phyloP scores from a whole-genome alignment of 179 eudicot species.

The Gypsophila paniculata region DNA sequence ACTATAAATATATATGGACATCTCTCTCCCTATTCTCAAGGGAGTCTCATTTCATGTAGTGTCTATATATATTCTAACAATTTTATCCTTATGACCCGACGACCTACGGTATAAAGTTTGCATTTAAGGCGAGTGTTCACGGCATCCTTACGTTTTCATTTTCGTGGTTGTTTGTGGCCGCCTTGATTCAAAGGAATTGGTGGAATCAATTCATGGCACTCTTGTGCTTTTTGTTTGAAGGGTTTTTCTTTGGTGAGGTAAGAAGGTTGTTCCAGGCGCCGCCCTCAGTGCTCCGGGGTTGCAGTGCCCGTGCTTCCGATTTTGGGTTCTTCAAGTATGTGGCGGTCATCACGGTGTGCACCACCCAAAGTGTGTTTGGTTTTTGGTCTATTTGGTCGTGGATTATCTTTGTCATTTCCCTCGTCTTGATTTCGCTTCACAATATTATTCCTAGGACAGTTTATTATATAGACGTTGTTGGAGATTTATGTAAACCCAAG shows the following conservation, averaged over 20 bases:
- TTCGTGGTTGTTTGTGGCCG: background rate
- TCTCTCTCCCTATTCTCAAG: no score
- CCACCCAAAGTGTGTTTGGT: conserved; percentile 5
- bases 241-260: background rate
- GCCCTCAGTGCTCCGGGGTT: background rate
- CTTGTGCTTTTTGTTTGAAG: background rate
- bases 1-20: no score
- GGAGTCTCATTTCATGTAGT: no score
- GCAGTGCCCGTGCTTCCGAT: background rate
- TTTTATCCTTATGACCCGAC: no score
- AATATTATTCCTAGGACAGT: background rate
- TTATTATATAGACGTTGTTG: background rate
- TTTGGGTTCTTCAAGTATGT: conserved; percentile 2
- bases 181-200: background rate
- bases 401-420: background rate
- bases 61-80: no score
- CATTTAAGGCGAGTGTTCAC: background rate
- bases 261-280: background rate
- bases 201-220: background rate
- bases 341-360: background rate
- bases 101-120: background rate
- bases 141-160: background rate
- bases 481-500: background rate
- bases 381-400: background rate
- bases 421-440: background rate